Evolutionary conservation across 495 filamentous ascomycete species (phyloP).

Genomic region (Sabuloglossum arenarium): DNA sequence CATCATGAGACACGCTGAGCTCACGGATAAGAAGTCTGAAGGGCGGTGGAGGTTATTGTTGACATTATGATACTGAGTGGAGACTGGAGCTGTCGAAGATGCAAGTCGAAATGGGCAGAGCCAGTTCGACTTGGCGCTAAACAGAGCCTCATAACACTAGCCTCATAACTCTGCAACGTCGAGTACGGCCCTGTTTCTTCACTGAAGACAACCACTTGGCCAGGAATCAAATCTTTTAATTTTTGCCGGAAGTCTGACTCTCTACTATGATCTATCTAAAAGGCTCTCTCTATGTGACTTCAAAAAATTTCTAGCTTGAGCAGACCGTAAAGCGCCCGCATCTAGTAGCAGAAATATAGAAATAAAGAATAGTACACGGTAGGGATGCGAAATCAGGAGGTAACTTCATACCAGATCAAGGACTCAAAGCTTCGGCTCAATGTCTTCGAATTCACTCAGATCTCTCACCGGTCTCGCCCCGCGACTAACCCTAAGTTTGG

Average conservation of each 20-base stretch:
- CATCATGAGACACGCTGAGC: conserved; percentile 9
- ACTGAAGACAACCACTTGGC: neutral
- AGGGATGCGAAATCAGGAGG: too few species aligned
- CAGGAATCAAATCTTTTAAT: neutral
- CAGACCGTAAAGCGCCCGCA: neutral
- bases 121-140: too few species aligned
- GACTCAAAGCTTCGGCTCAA: conserved; percentile 46
- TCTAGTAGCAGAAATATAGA: neutral
- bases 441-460: conserved; percentile 64
- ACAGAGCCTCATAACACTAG: too few species aligned
- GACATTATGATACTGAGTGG: conserved; percentile 33
- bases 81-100: neutral
- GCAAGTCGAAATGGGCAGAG: neutral
- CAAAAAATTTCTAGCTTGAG: neutral
- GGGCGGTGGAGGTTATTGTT: conserved; percentile 43
- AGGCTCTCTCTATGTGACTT: neutral
- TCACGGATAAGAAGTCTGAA: conserved; percentile 50
- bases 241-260: neutral
- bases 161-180: too few species aligned
- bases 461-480: conserved; percentile 52
- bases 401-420: neutral
- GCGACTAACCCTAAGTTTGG: conserved; percentile 40
- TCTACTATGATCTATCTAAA: neutral
- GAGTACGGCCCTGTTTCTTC: too few species aligned
- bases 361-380: neutral